Evolutionary conservation across 345 rosid species (phyloP).

Genomic region (Syzygium aromaticum): DNA sequence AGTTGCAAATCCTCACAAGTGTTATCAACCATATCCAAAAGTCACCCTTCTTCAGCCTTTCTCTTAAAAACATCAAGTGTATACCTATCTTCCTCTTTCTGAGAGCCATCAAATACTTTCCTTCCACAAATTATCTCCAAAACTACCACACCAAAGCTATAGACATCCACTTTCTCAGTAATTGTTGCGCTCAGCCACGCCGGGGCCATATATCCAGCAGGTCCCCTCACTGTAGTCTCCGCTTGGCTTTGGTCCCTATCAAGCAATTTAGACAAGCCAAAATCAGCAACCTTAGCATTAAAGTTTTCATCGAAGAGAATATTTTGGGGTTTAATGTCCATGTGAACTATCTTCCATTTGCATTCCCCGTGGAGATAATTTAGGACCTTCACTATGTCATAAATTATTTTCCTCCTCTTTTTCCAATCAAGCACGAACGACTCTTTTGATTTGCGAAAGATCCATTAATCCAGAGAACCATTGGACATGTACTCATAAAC

Average conservation of each 20-base stretch:
- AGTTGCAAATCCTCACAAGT: constrained; percentile 3
- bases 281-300: no score
- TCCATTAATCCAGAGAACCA: constrained; percentile 19
- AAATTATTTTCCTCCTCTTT: constrained; percentile 17
- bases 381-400: constrained; percentile 17
- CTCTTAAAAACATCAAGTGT: constrained; percentile 5
- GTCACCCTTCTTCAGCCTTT: constrained; percentile 5
- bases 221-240: constrained; percentile 7
- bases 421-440: constrained; percentile 5
- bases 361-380: constrained; percentile 20
- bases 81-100: constrained; percentile 8
- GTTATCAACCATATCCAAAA: constrained; percentile 12
- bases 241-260: constrained; percentile 9
- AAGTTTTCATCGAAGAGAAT: constrained; percentile 10
- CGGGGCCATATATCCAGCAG: constrained; percentile 14
- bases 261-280: no score
- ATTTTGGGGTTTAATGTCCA: constrained; percentile 13
- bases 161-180: constrained; percentile 22
- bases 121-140: constrained; percentile 15
- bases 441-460: neutral
- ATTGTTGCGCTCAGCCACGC: constrained; percentile 7
- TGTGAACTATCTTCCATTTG: constrained; percentile 12
- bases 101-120: constrained; percentile 5
- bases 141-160: constrained; percentile 22
- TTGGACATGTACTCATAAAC: constrained; percentile 16